phyloP scores from a whole-genome alignment of 1,284 basidiomycete genomes.

The Calocybe gambosa region DNA sequence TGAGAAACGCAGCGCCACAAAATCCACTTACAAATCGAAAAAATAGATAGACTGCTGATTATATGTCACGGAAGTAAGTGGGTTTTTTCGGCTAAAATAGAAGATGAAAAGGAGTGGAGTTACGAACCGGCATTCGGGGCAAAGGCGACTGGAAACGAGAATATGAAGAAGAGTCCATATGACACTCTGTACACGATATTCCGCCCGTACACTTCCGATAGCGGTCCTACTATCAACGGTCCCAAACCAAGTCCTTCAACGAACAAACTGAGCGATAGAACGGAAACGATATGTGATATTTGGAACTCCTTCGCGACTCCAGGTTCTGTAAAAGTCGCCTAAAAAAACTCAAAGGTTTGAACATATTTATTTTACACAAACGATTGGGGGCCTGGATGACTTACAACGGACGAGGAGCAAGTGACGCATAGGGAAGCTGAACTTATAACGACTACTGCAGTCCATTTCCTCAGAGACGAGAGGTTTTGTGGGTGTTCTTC shows the following conservation, averaged over 20 bases:
- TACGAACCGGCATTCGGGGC: constrained; percentile 48
- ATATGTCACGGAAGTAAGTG: constrained; percentile 7
- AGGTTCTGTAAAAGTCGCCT: constrained; percentile 65
- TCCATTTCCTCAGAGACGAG: constrained; percentile 47
- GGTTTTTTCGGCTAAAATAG: neutral
- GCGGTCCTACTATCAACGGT: constrained; percentile 50
- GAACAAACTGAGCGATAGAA: constrained; percentile 68
- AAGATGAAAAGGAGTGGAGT: neutral
- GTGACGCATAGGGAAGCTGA: constrained; percentile 58
- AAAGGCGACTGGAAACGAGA: constrained; percentile 66
- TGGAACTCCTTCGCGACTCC: constrained; percentile 56
- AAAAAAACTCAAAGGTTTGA: neutral
- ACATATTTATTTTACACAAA: neutral
- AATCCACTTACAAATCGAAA: constrained; percentile 72
- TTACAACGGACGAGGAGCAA: constrained; percentile 65
- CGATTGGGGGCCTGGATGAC: constrained; percentile 17
- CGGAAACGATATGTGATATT: constrained; percentile 57
- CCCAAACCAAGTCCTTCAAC: constrained; percentile 44
- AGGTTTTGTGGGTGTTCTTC: constrained; percentile 50
- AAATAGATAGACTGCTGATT: constrained; percentile 49
- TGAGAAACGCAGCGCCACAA: constrained; percentile 69
- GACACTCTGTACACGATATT: constrained; percentile 47
- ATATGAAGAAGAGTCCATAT: constrained; percentile 42
- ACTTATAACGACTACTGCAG: constrained; percentile 49
- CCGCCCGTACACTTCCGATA: constrained; percentile 54